Conservation (phyloP, 257 asterid genomes). For the Solanum ossicruentum region DNA sequence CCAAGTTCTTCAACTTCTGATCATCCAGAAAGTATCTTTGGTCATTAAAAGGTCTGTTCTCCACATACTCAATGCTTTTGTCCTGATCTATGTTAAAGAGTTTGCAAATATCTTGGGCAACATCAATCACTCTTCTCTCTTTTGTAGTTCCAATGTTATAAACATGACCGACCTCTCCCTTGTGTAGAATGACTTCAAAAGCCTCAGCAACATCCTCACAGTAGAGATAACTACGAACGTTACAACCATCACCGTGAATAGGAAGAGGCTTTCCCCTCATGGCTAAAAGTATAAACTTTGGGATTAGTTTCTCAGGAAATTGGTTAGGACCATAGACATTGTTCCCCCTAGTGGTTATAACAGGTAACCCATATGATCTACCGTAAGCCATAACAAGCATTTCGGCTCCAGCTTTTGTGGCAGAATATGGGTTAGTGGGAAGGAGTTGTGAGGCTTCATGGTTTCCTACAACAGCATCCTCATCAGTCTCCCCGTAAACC, state of each 20-base stretch:
- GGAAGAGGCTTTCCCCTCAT: conserved; percentile 10
- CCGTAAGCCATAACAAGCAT: conserved; percentile 19
- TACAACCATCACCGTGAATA: conserved; percentile 13
- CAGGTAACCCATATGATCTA: conserved; percentile 13
- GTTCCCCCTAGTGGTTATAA: conserved; percentile 13
- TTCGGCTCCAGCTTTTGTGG: conserved; percentile 15
- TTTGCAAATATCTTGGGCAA: conserved; percentile 9
- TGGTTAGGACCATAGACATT: conserved; percentile 16
- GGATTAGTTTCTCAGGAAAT: conserved; percentile 13
- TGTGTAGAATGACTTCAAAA: conserved; percentile 7
- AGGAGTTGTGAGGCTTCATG: conserved; percentile 18
- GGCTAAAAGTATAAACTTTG: conserved; percentile 12
- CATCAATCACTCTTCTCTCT: conserved; percentile 14
- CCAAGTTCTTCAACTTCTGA: conserved; percentile 11
- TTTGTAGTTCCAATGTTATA: conserved; percentile 13
- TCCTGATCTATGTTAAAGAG: conserved; percentile 4
- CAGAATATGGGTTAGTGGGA: conserved; percentile 16
- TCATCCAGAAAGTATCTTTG: conserved; percentile 16
- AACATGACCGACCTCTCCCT: conserved; percentile 11
- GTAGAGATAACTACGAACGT: conserved; percentile 13
- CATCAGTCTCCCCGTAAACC: conserved; percentile 12
- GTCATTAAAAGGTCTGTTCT: conserved; percentile 13
- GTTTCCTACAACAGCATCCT: conserved; percentile 14
- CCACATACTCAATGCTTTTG: conserved; percentile 3
- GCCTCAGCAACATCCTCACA: conserved; percentile 19